phyloP scores from a whole-genome alignment of 1,284 basidiomycete species.

The Puccinia novopanici region DNA sequence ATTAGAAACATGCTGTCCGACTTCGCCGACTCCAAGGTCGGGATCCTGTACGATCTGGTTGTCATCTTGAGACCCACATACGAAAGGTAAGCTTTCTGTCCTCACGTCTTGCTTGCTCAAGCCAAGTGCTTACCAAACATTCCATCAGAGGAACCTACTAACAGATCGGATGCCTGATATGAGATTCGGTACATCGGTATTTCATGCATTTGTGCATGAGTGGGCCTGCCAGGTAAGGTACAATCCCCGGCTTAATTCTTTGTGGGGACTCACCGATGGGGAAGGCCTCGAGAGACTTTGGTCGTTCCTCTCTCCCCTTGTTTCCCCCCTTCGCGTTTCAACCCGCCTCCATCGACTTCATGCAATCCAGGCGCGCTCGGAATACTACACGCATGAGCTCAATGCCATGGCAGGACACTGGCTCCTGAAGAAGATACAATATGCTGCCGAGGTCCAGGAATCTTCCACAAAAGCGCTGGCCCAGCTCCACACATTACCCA shows the following conservation, averaged over 20 bases:
- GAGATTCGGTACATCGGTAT: neutral
- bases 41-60: conserved; percentile 18
- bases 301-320: neutral
- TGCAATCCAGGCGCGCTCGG: neutral
- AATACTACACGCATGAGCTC: neutral
- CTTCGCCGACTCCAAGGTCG: neutral
- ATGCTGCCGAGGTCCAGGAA: neutral
- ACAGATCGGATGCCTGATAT: neutral
- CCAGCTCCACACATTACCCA: neutral
- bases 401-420: neutral
- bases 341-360: neutral
- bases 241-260: neutral
- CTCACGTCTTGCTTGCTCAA: too few species aligned
- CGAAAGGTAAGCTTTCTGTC: conserved; percentile 12
- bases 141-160: neutral
- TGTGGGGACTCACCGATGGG: conserved; percentile 3
- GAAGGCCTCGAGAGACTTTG: neutral
- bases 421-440: neutral
- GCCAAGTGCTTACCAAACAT: too few species aligned
- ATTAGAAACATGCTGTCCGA: neutral
- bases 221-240: conserved; percentile 22
- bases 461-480: neutral
- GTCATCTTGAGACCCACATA: conserved; percentile 28
- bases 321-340: neutral
- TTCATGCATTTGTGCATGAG: neutral